phyloP scores from a whole-genome alignment of 805 yeast genomes.

The Saccharomycopsis guyanensis region DNA sequence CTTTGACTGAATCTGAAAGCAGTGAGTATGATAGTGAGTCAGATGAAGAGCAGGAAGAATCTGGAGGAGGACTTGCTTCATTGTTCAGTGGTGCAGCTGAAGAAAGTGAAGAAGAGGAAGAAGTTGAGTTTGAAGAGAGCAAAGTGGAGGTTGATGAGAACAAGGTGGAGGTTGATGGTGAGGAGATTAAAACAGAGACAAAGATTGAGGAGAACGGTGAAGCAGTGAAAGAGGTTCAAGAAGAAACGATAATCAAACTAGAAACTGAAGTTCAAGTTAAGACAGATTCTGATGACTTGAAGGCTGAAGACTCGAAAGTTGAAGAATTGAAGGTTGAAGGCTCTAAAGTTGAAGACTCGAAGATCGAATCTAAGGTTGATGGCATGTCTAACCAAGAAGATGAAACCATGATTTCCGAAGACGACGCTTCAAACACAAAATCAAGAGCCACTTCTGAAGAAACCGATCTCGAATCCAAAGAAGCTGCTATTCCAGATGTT shows the following conservation, averaged over 20 bases:
- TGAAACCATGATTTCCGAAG: conserved; percentile 22
- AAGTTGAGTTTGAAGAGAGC: conserved; percentile 23
- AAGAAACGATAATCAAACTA: not conserved
- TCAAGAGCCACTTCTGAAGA: not conserved
- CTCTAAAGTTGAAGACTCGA: conserved; percentile 8
- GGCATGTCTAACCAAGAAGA: not conserved
- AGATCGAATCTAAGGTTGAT: conserved; percentile 15
- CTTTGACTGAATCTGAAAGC: conserved; percentile 21
- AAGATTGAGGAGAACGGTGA: not conserved
- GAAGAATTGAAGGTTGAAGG: conserved; percentile 7
- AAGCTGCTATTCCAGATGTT: conserved; percentile 53
- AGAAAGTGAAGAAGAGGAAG: conserved; percentile 32
- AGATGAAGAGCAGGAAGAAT: conserved; percentile 19
- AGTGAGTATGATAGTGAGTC: conserved; percentile 22
- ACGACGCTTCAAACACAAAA: conserved; percentile 15
- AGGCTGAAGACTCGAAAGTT: conserved; percentile 12
- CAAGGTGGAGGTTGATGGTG: conserved; percentile 3
- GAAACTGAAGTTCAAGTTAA: conserved; percentile 8
- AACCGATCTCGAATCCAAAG: conserved; percentile 22
- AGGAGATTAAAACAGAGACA: too few species aligned
- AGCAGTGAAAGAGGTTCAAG: not conserved
- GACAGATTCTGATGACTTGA: conserved; percentile 12
- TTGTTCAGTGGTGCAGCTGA: conserved; percentile 30
- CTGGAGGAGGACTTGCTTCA: conserved; percentile 29
- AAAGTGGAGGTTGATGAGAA: conserved; percentile 17